These are phyloP conservation scores for Fagopyrum esculentum DNA, from an alignment of 148 eudicot species.

Conservation along the genomic window DNA sequence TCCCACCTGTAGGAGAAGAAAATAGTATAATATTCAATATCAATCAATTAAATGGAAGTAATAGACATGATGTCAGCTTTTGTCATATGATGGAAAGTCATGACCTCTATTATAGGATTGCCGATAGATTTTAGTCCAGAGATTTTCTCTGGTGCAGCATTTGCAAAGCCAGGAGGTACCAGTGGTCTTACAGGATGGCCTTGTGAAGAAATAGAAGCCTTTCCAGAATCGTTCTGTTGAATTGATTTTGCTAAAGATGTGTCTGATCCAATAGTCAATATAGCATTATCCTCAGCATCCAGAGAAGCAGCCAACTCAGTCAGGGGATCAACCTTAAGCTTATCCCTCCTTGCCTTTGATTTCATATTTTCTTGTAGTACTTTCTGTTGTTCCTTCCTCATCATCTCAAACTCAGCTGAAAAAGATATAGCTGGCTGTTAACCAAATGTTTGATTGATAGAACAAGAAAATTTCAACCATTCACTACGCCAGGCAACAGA, in stretches of 20 bases:
- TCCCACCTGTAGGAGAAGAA: slow-evolving; percentile 31
- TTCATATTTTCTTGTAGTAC: slow-evolving; percentile 77
- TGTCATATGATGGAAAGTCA: background rate
- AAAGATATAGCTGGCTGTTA: slow-evolving; percentile 7
- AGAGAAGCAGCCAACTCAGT: slow-evolving; percentile 22
- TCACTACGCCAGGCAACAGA: background rate
- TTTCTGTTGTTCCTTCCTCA: slow-evolving; percentile 94
- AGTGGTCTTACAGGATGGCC: slow-evolving; percentile 67
- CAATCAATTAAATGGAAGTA: background rate
- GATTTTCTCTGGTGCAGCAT: slow-evolving; percentile 51
- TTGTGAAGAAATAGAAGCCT: slow-evolving; percentile 38
- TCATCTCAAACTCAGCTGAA: slow-evolving; percentile 85
- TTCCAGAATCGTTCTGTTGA: slow-evolving; percentile 42
- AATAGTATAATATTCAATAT: slow-evolving; percentile 17
- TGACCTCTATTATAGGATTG: background rate
- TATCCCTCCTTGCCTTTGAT: slow-evolving; percentile 25
- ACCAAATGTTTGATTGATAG: background rate
- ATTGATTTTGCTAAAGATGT: slow-evolving; percentile 23
- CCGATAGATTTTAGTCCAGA: slow-evolving; percentile 34
- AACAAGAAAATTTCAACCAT: background rate
- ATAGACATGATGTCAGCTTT: background rate
- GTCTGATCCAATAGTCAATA: slow-evolving; percentile 24
- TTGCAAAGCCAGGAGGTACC: slow-evolving; percentile 90
- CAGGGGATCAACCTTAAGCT: slow-evolving; percentile 37
- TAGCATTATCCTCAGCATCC: slow-evolving; percentile 26